These are phyloP conservation scores for Papiliotrema laurentii DNA, from an alignment of 1,284 basidiomycete species.

Conservation along the genomic window DNA sequence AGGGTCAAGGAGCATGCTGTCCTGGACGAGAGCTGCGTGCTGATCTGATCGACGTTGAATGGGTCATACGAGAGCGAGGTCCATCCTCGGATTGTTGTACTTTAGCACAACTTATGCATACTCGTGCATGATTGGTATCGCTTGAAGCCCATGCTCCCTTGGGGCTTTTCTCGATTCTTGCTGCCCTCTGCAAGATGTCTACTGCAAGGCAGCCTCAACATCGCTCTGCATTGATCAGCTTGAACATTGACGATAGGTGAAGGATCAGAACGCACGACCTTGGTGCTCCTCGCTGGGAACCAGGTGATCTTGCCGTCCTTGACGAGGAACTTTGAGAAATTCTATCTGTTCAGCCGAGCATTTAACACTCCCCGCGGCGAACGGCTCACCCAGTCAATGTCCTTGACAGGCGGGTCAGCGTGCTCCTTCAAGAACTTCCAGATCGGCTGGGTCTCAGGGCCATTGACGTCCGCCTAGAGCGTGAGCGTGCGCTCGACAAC, in stretches of 20 bases:
- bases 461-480: slow-evolving; percentile 50
- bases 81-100: no score
- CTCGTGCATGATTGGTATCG: no score
- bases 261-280: slow-evolving; percentile 38
- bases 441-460: slow-evolving; percentile 50
- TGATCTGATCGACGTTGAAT: no score
- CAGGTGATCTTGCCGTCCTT: slow-evolving; percentile 51
- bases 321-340: slow-evolving; percentile 52
- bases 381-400: slow-evolving; percentile 44
- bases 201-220: slow-evolving; percentile 28
- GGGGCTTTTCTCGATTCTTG: no score
- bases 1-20: slow-evolving; percentile 34
- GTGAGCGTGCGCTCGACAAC: slow-evolving; percentile 1
- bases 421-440: slow-evolving; percentile 51
- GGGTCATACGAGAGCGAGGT: no score
- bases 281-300: slow-evolving; percentile 50
- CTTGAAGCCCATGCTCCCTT: no score
- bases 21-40: slow-evolving; percentile 36
- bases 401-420: slow-evolving; percentile 40
- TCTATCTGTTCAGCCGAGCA: slow-evolving; percentile 27
- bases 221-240: slow-evolving; percentile 23
- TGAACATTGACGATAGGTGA: background rate
- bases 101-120: no score
- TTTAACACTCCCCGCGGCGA: background rate
- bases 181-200: no score